Conservation (phyloP, 2,329 filamentous ascomycete genomes). For the Phialocephala subalpina region DNA sequence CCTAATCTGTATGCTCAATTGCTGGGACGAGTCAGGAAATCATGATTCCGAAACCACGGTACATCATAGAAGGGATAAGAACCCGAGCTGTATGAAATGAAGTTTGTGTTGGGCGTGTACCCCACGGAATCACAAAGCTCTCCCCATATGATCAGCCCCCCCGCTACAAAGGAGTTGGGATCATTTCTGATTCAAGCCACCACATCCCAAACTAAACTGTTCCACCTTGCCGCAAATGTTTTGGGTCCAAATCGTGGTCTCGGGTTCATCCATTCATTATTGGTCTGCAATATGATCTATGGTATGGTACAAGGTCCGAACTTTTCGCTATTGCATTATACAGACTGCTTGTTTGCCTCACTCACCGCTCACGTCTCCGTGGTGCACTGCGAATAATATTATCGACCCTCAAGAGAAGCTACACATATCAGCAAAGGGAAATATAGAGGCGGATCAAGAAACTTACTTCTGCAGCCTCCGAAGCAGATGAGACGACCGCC, state of each 20-base stretch:
- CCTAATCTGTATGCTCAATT: not conserved
- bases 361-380: slow-evolving; percentile 80
- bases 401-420: slow-evolving; percentile 92
- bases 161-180: slow-evolving; percentile 15
- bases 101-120: not conserved
- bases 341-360: slow-evolving; percentile 35
- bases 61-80: slow-evolving; percentile 1
- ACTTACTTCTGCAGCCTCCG: slow-evolving; percentile 93
- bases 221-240: slow-evolving; percentile 12
- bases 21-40: not conserved
- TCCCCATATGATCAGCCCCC: not conserved
- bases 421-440: slow-evolving; percentile 42
- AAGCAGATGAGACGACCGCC: slow-evolving; percentile 96
- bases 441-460: slow-evolving; percentile 4
- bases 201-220: not conserved
- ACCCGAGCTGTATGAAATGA: slow-evolving; percentile 3
- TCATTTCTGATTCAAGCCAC: not conserved
- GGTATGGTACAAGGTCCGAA: slow-evolving; percentile 44
- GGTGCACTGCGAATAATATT: slow-evolving; percentile 97
- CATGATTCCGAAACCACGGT: not conserved
- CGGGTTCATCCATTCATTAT: slow-evolving; percentile 40
- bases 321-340: slow-evolving; percentile 42
- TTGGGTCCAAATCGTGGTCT: slow-evolving; percentile 3
- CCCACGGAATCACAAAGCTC: not conserved
- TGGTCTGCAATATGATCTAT: slow-evolving; percentile 45